phyloP scores from a whole-genome alignment of 371 early-diverging fungal genomes.

The Mucor indicus region DNA sequence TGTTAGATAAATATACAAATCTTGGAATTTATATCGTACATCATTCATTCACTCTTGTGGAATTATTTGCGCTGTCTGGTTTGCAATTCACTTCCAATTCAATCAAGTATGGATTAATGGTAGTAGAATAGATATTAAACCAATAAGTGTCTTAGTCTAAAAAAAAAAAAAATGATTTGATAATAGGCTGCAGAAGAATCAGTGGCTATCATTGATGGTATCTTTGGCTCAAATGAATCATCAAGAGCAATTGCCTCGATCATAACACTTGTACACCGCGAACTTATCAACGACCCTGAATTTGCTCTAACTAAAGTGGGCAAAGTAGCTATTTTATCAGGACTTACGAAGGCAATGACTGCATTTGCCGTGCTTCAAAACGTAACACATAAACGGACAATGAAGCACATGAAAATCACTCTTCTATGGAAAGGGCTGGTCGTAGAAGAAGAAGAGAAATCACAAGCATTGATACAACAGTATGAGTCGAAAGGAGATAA shows the following conservation, averaged over 20 bases:
- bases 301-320: conserved; percentile 63
- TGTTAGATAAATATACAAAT: conserved; percentile 68
- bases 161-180: no score
- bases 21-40: conserved; percentile 70
- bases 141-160: no score
- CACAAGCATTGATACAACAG: conserved; percentile 22
- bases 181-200: conserved; percentile 81
- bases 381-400: conserved; percentile 64
- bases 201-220: conserved; percentile 84
- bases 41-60: conserved; percentile 73
- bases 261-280: conserved; percentile 73
- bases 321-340: conserved; percentile 67
- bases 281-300: conserved; percentile 69
- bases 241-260: conserved; percentile 84
- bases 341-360: conserved; percentile 77
- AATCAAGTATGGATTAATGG: conserved; percentile 67
- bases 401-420: conserved; percentile 46
- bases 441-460: conserved; percentile 34
- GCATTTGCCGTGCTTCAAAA: conserved; percentile 85
- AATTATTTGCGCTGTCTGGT: conserved; percentile 75
- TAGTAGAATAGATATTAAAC: conserved; percentile 20
- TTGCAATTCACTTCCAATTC: conserved; percentile 75
- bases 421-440: conserved; percentile 56
- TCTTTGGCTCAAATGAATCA: conserved; percentile 91
- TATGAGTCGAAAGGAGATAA: conserved; percentile 3